These are phyloP conservation scores for Friedmanniomyces endolithicus DNA, from an alignment of 495 filamentous ascomycete genomes.

Conservation along the genomic window DNA sequence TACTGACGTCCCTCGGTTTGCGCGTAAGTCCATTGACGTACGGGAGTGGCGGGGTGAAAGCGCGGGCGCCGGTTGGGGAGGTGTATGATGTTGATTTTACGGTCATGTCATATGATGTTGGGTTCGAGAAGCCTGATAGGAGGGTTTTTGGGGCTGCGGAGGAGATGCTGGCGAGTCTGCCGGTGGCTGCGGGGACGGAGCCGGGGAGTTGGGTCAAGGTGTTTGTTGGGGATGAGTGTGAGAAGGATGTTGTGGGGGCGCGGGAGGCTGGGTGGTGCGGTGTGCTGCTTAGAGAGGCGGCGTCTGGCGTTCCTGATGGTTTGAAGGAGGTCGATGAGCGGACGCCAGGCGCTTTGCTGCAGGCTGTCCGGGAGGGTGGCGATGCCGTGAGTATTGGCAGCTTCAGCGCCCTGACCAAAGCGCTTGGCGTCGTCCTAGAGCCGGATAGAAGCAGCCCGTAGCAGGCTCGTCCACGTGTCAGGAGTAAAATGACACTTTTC, in stretches of 20 bases:
- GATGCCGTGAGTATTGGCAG: background rate
- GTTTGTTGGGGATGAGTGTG: slow-evolving; percentile 56
- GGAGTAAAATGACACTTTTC: background rate
- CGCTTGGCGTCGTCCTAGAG: background rate
- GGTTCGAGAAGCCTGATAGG: slow-evolving; percentile 51
- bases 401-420: background rate
- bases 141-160: slow-evolving; percentile 53
- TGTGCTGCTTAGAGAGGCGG: slow-evolving; percentile 32
- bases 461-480: background rate
- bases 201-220: slow-evolving; percentile 36
- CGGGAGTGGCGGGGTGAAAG: background rate
- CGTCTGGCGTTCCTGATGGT: background rate
- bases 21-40: slow-evolving; percentile 33
- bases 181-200: background rate
- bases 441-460: background rate
- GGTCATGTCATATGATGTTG: slow-evolving; percentile 62
- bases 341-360: background rate
- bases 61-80: background rate
- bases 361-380: background rate
- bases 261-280: slow-evolving; percentile 51
- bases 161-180: slow-evolving; percentile 18
- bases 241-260: slow-evolving; percentile 52
- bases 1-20: slow-evolving; percentile 51
- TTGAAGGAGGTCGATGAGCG: background rate
- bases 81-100: slow-evolving; percentile 50